Evolutionary conservation across 2,329 filamentous ascomycete species (phyloP).

Genomic region (Penicillium sp.): DNA sequence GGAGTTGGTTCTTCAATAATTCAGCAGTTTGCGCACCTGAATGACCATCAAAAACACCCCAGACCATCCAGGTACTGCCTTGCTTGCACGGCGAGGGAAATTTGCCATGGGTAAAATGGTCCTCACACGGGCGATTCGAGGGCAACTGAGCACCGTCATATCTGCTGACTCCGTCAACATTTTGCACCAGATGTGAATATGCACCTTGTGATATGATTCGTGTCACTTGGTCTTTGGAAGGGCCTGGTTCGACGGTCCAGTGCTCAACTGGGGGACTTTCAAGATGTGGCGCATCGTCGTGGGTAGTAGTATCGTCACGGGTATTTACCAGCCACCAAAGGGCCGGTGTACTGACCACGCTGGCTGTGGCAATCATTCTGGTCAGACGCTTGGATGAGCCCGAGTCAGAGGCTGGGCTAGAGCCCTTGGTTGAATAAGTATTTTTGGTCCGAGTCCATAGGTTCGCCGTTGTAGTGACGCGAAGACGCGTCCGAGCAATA

Average conservation of each 20-base stretch:
- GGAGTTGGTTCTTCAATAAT: slow-evolving; percentile 31
- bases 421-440: slow-evolving; percentile 20
- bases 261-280: slow-evolving; percentile 21
- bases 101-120: slow-evolving; percentile 36
- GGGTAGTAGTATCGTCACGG: slow-evolving; percentile 16
- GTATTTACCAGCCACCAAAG: slow-evolving; percentile 29
- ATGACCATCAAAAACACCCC: slow-evolving; percentile 53
- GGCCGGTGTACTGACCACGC: slow-evolving; percentile 23
- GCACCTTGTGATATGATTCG: slow-evolving; percentile 31
- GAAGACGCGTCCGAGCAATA: slow-evolving; percentile 9
- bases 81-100: slow-evolving; percentile 33
- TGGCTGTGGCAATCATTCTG: slow-evolving; percentile 21
- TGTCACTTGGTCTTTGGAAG: slow-evolving; percentile 32
- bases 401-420: background rate
- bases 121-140: slow-evolving; percentile 47
- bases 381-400: slow-evolving; percentile 14
- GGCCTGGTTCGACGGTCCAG: slow-evolving; percentile 18
- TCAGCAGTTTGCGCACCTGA: slow-evolving; percentile 36
- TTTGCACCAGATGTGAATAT: slow-evolving; percentile 30
- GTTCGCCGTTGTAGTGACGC: slow-evolving; percentile 14
- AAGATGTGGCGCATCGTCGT: slow-evolving; percentile 28
- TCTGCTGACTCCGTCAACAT: slow-evolving; percentile 29
- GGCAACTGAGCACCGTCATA: slow-evolving; percentile 40
- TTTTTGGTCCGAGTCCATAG: slow-evolving; percentile 14
- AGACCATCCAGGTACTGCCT: slow-evolving; percentile 39